Percentiles rank a stretch among this genome's conserved stretches.
These are phyloP conservation scores for Dictyostelium capitatum DNA, from an alignment of 78 protist genomes.

Conservation along the genomic window DNA sequence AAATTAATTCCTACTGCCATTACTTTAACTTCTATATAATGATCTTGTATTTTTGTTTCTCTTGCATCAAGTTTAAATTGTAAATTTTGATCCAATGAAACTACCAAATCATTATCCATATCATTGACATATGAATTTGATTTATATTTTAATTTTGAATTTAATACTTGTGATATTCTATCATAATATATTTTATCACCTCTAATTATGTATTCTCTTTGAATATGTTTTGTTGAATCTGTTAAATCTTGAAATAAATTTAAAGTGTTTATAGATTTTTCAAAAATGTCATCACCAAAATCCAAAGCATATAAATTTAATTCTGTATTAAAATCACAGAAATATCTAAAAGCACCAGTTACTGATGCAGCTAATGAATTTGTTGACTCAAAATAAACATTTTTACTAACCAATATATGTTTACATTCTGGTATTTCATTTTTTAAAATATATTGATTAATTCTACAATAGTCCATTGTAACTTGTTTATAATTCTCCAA, in stretches of 20 bases:
- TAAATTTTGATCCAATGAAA: neutral
- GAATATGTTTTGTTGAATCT: neutral
- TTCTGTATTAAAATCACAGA: neutral
- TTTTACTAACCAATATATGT: neutral
- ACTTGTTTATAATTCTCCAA: neutral
- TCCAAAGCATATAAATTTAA: conserved; percentile 3
- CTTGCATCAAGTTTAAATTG: no score
- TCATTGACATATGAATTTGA: conserved; percentile 16
- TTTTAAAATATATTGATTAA: conserved; percentile 32
- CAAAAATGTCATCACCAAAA: no score
- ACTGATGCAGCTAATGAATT: neutral
- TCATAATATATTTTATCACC: neutral
- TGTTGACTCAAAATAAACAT: neutral
- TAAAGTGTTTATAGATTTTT: no score
- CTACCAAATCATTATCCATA: neutral
- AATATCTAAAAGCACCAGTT: conserved; percentile 16
- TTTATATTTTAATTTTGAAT: conserved; percentile 14
- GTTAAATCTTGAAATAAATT: neutral
- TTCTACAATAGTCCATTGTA: conserved; percentile 12
- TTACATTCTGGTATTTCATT: neutral
- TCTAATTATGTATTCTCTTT: neutral
- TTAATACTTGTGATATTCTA: neutral
- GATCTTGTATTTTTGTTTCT: no score
- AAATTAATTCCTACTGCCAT: conserved; percentile 56
- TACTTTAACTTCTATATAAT: conserved; percentile 27